phyloP scores from a whole-genome alignment of 495 filamentous ascomycete genomes.

The Aspergillus cavernicola region DNA sequence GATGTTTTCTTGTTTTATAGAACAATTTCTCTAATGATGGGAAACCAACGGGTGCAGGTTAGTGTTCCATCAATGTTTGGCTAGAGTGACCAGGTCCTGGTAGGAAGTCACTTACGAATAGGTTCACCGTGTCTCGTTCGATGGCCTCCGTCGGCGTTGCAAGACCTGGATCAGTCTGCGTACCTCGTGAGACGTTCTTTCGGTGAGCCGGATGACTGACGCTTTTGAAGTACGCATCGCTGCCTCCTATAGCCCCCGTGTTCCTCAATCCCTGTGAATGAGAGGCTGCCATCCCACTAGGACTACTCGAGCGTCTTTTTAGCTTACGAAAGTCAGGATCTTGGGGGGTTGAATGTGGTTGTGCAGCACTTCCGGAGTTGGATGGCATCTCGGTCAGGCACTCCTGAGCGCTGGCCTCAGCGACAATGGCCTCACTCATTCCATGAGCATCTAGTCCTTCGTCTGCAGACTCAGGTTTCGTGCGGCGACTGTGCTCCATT shows the following conservation, averaged over 20 bases:
- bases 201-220: not conserved
- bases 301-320: not conserved
- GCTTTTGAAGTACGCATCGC: not conserved
- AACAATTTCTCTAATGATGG: not conserved
- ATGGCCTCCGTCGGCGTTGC: not conserved
- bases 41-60: not conserved
- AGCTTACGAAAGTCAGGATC: not conserved
- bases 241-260: not conserved
- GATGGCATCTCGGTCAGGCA: not conserved
- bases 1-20: not conserved
- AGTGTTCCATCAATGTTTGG: not conserved
- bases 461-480: not conserved
- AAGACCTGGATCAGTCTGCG: not conserved
- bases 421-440: not conserved
- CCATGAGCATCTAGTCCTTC: too few relatives aligned
- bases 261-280: not conserved
- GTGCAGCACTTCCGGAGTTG: not conserved
- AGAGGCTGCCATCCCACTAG: not conserved
- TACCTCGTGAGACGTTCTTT: conserved; percentile 1
- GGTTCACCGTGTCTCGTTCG: not conserved
- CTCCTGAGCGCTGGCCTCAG: not conserved
- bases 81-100: not conserved
- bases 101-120: not conserved
- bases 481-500: not conserved
- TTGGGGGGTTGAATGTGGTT: not conserved